These are phyloP conservation scores for Mycosphaerelloides madeirae DNA, from an alignment of 2,329 filamentous ascomycete genomes.

Conservation along the genomic window DNA sequence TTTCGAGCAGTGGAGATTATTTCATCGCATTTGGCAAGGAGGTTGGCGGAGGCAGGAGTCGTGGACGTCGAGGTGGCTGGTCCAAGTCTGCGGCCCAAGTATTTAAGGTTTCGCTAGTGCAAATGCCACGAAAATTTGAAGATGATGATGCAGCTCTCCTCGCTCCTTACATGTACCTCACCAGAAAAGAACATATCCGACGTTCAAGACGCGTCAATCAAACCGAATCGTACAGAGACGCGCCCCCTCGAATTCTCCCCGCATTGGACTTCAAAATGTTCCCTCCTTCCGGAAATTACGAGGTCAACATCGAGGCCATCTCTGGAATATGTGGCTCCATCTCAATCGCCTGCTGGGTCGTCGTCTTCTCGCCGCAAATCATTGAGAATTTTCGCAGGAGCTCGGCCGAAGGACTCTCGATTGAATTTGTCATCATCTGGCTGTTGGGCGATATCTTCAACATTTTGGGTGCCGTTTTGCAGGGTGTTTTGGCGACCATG, in stretches of 20 bases:
- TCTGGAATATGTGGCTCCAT: slow-evolving; percentile 93
- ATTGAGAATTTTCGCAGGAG: slow-evolving; percentile 85
- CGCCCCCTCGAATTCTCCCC: no score
- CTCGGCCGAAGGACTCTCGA: slow-evolving; percentile 81
- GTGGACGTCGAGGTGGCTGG: no score
- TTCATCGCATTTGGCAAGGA: no score
- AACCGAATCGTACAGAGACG: no score
- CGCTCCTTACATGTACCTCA: no score
- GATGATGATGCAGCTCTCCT: no score
- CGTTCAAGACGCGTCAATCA: no score
- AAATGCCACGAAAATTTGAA: no score
- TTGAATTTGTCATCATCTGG: slow-evolving; percentile 92
- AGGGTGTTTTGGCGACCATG: slow-evolving; percentile 93
- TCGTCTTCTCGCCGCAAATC: slow-evolving; percentile 96
- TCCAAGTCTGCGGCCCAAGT: no score
- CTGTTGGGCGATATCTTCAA: slow-evolving; percentile 92
- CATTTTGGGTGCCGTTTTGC: slow-evolving; percentile 83
- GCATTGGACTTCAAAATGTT: slow-evolving; percentile 40
- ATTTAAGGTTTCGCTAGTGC: no score
- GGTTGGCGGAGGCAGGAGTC: no score
- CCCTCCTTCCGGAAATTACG: slow-evolving; percentile 52
- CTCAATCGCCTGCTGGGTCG: slow-evolving; percentile 95
- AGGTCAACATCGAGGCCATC: slow-evolving; percentile 79
- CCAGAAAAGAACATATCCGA: no score
- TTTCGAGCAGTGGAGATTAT: background rate